Evolutionary conservation across 495 filamentous ascomycete species (phyloP), one percentile per base, ranked within the genome.

Genomic region (Penicillium coprophilum): DNA sequence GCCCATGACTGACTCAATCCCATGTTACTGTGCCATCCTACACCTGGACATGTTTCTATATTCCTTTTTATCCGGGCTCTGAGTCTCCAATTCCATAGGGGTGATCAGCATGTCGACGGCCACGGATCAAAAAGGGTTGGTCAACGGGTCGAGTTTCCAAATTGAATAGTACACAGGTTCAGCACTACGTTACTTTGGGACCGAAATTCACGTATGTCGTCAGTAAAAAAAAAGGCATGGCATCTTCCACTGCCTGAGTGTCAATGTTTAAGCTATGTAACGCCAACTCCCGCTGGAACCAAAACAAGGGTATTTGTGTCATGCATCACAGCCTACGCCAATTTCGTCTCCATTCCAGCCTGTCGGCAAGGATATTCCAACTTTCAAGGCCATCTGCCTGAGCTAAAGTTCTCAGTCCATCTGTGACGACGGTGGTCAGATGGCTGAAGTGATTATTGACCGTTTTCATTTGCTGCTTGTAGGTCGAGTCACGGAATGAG

Each of bases 361-460:
- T 71, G 31, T 80, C 78, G 7, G 80, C 80, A 41, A 85, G 67
- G 49, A 79, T 74, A 31, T 81, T 76, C 76, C 82, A 81, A 45
- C 67, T 71, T 10, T 68, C 58, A n/a, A 75, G 69, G 17, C 71
- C 79, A 40, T 77, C 71, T 23, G 66, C 72, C 17, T 80, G 73
- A 54, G 77, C 71, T 7, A 82, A 59, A 12, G 72, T 68, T 39
- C 75, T 71, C 46, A 84, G 56, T 1, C 77, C 77, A 32, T 78
- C 75, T 7, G 64, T 65, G 4, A 82, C 62, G 53, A 81, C 81
- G 17, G 55, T 56, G 6, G 70, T 61, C 27, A 81, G 60, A 13
- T 67, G 66, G 6, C 69, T 70, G 50, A 77, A 77, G 19, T 77
- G 56, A 31, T 65, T 61, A 32, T 68, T 69, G 12, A 81, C 70